phyloP scores from a whole-genome alignment of 1,139 yeast genomes.

The Kurtzmaniella quercitrusa region DNA sequence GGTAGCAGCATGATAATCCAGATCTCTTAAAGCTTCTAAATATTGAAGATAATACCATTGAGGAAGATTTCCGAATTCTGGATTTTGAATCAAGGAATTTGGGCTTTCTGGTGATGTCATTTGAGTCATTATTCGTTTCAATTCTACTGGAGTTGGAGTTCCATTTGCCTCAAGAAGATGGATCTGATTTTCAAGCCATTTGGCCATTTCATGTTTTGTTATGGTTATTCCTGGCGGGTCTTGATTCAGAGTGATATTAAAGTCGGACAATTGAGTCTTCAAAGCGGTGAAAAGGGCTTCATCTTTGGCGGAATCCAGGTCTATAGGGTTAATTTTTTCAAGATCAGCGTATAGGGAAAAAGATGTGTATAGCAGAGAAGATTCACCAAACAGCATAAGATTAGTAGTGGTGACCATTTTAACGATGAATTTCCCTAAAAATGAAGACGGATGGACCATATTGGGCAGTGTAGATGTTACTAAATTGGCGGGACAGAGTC shows the following conservation, averaged over 20 bases:
- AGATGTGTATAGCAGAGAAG: constrained; percentile 48
- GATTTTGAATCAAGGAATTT: constrained; percentile 39
- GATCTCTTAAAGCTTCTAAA: constrained; percentile 54
- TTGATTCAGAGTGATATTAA: constrained; percentile 14
- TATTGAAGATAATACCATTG: constrained; percentile 63
- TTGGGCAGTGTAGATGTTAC: not conserved
- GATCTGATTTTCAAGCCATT: constrained; percentile 53
- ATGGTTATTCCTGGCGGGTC: constrained; percentile 31
- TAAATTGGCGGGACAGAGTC: not conserved
- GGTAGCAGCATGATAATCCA: constrained; percentile 72
- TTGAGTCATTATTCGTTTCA: constrained; percentile 39
- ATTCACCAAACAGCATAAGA: constrained; percentile 56
- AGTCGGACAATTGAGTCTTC: constrained; percentile 18
- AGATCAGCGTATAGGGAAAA: constrained; percentile 34
- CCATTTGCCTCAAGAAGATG: constrained; percentile 52
- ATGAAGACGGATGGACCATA: constrained; percentile 21
- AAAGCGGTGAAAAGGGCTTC: constrained; percentile 16
- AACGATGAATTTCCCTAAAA: constrained; percentile 33
- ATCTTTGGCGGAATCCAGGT: constrained; percentile 8
- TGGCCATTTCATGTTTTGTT: constrained; percentile 51
- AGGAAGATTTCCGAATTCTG: constrained; percentile 49
- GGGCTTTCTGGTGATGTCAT: constrained; percentile 44
- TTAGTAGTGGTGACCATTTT: constrained; percentile 46
- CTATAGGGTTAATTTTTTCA: not conserved
- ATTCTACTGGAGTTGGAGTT: constrained; percentile 44